Base-by-base conservation (phyloP, 2,329 filamentous ascomycete genomes). In the Apiospora malaysiana region DNA sequence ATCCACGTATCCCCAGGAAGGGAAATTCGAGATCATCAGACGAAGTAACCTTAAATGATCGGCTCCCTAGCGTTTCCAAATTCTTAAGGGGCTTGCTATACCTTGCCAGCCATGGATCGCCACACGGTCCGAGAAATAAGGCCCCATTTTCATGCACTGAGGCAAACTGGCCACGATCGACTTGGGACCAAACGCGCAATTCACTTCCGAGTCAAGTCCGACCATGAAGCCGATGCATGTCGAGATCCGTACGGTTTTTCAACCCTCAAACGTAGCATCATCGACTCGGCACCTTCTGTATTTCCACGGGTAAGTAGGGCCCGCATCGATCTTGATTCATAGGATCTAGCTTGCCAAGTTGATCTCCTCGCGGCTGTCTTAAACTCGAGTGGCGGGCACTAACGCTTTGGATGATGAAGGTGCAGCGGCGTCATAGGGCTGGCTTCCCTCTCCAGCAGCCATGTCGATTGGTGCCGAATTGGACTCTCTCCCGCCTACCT, bases 1-100 rank as follows among this genome's bases (percentile, higher is more conserved):
- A 63, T 5, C 32, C 27, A 27, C 21, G 37, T n/a, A n/a, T 12
- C 32, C 27, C 56, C 21, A 63, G 56, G 56, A n/a, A 10, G 4
- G 1, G 6, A 7, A 59, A 63, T 21, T 9, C 21, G 2, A 63
- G 40, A 23, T 37, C 16, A 63, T 63, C 32, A 23, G 56, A 63
- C 56, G 32, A 63, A 63, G 56, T 63, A 63, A 63, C 56, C 56
- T 63, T 63, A 63, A 63, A 63, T 63, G 56, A 63, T 63, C 56
- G 21, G 21, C 56, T 63, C 21, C 18, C 56, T 63, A 37, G 32
- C 37, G 56, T 63, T 63, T 63, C 56, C 56, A 10, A 63, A 37
- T 40, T 40, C 21, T 21, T 12, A 63, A 18, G 56, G 18, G 14
- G 14, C 18, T n/a, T n/a, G 56, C 32, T 47, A 45, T 45, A 32